A percentile compares a stretch with the other conserved stretches of the same genome.
These are phyloP conservation scores for Fomitiporia mediterranea DNA, from an alignment of 1,284 basidiomycete species.

Conservation along the genomic window DNA sequence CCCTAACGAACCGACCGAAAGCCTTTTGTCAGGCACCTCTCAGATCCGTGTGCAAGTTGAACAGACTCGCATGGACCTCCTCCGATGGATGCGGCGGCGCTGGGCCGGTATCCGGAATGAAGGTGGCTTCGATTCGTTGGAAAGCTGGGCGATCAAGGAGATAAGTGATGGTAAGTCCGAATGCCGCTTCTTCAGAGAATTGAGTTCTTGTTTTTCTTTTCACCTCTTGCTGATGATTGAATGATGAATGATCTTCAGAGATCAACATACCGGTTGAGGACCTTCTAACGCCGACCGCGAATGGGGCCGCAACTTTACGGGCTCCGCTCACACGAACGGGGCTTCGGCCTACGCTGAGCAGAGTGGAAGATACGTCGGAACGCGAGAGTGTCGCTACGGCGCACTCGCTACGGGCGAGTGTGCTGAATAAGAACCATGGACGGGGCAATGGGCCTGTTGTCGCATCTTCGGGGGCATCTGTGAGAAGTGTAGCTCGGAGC, in stretches of 20 bases:
- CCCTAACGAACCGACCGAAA: slow-evolving; percentile 49
- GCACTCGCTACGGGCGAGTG: slow-evolving; percentile 53
- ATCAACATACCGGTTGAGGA: slow-evolving; percentile 77
- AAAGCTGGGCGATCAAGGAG: slow-evolving; percentile 85
- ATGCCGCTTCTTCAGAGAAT: too few relatives aligned
- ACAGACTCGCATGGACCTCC: slow-evolving; percentile 60
- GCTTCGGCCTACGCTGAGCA: slow-evolving; percentile 24
- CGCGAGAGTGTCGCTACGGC: slow-evolving; percentile 34
- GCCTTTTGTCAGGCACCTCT: slow-evolving; percentile 62
- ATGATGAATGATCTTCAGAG: slow-evolving; percentile 43
- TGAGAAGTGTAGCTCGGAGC: slow-evolving; percentile 15
- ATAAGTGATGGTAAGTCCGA: slow-evolving; percentile 68
- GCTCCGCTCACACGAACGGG: slow-evolving; percentile 27
- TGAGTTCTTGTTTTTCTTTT: slow-evolving; percentile 13
- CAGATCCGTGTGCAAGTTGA: slow-evolving; percentile 67
- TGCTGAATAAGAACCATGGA: slow-evolving; percentile 47
- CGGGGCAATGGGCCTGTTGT: slow-evolving; percentile 19
- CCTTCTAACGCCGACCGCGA: slow-evolving; percentile 37
- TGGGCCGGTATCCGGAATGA: slow-evolving; percentile 78
- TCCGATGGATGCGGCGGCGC: slow-evolving; percentile 53
- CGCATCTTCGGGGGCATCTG: slow-evolving; percentile 12
- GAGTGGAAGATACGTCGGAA: slow-evolving; percentile 39
- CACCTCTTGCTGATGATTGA: neutral
- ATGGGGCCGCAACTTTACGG: slow-evolving; percentile 22
- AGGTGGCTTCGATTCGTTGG: slow-evolving; percentile 76